Conservation (phyloP, 768 basidiomycete genomes). For the Rickenella mellea region DNA sequence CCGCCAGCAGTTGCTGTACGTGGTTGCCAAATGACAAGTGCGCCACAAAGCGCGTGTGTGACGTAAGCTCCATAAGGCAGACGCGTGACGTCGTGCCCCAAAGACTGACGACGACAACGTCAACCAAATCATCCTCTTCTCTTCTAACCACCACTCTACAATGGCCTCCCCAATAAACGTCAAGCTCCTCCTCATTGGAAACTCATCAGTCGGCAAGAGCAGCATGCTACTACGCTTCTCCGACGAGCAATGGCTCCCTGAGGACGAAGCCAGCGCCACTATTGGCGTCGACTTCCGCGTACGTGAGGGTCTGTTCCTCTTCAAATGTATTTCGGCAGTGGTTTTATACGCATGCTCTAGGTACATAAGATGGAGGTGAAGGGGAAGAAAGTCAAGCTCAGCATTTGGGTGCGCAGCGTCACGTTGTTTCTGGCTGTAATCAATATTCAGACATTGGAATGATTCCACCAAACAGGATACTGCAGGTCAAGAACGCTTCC, state of each 20-base stretch:
- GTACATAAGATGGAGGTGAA: constrained; percentile 84
- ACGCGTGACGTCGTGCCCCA: too few relatives aligned
- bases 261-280: constrained; percentile 81
- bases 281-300: constrained; percentile 83
- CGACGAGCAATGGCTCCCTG: constrained; percentile 89
- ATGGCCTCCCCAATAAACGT: constrained; percentile 51
- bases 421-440: neutral
- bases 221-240: constrained; percentile 91
- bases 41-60: too few relatives aligned
- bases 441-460: neutral
- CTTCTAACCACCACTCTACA: too few relatives aligned
- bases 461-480: constrained; percentile 55
- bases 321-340: constrained; percentile 1
- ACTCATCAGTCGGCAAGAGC: constrained; percentile 88
- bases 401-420: constrained; percentile 78
- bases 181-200: constrained; percentile 79
- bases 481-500: constrained; percentile 93
- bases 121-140: too few relatives aligned
- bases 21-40: too few relatives aligned
- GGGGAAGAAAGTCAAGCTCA: constrained; percentile 81
- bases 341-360: constrained; percentile 23
- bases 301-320: constrained; percentile 3
- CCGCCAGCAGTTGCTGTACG: too few relatives aligned
- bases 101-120: too few relatives aligned
- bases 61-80: too few relatives aligned